These are phyloP conservation scores for Parachaetomium inaequale DNA, from an alignment of 495 filamentous ascomycete genomes.

Conservation along the genomic window DNA sequence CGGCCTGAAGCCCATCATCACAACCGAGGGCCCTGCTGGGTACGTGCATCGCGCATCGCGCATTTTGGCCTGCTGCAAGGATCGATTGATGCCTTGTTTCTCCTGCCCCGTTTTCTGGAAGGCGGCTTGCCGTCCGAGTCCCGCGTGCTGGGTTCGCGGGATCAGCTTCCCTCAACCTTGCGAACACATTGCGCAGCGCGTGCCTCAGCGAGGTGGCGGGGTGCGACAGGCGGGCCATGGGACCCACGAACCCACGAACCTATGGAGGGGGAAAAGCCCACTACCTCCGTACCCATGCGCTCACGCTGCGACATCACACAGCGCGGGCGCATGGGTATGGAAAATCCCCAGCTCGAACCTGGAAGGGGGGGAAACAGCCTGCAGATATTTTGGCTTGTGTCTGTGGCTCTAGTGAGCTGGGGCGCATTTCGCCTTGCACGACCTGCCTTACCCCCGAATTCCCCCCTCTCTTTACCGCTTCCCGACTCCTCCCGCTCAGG, in stretches of 20 bases:
- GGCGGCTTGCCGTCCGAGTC: conserved; percentile 10
- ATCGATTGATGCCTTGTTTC: conserved; percentile 13
- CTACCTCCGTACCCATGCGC: conserved; percentile 22
- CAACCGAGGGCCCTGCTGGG: conserved; percentile 60
- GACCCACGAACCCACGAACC: conserved; percentile 9
- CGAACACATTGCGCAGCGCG: conserved; percentile 10
- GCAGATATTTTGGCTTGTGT: conserved; percentile 25
- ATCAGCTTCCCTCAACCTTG: neutral
- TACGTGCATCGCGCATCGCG: conserved; percentile 38
- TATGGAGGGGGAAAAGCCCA: conserved; percentile 22
- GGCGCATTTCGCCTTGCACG: conserved; percentile 23
- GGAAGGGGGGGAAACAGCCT: conserved; percentile 10
- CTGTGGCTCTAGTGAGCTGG: conserved; percentile 33
- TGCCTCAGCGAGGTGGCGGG: conserved; percentile 31
- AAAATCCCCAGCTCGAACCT: conserved; percentile 1
- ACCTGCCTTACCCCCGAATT: conserved; percentile 15
- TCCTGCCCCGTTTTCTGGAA: conserved; percentile 28
- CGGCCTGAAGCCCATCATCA: conserved; percentile 86
- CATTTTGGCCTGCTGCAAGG: conserved; percentile 23
- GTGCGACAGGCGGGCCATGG: conserved; percentile 26
- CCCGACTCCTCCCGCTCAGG: conserved; percentile 23
- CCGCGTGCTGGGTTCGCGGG: conserved; percentile 27
- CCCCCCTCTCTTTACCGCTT: conserved; percentile 15
- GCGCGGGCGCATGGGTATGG: conserved; percentile 17
- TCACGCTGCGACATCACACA: conserved; percentile 28